Base-by-base conservation (phyloP, 108 stramenopile species). In the Conticribra guillardii region DNA sequence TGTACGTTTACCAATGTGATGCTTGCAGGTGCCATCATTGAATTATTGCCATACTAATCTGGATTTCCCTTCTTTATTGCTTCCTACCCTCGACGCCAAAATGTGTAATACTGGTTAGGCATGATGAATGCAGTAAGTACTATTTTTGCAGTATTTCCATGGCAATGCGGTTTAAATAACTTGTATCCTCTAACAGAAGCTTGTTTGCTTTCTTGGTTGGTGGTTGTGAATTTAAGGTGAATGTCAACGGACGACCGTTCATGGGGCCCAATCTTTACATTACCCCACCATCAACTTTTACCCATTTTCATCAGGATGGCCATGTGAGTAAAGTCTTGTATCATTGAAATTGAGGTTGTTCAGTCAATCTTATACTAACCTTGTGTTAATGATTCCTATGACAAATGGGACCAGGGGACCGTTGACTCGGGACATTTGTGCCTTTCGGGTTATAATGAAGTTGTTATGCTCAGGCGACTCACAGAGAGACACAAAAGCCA, bases 241-340 rank as follows among this genome's bases (percentile, higher is more conserved):
- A 86, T 65, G 31, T 37, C 19, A 68, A 60, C 34, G 85, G 81
- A 1, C 37, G 85, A 50, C 90, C 90, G 8, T 89, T 90, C 66
- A 94, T 91, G 93, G 93, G 93, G 0, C 93, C 93, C 21, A 94
- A 94, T 53, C 34, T 94, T 26, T 92, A 92, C 60, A 61, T 88
- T 0, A 88, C 87, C n/a, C 87, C 87, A 27, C 84, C 81, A 19
- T 53, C 66, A 16, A 73, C 85, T 14, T 94, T 87, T 49, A 94
- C 93, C 16, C 83, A 86, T 33, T 85, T 94, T 64, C 93, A 94
- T 49, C 92, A 94, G 69, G 92, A 94, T 70, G 89, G 89, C 21
- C 71, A 79, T 34, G 79, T 73, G 41, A 74, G 64, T 54, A 31
- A 32, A 16, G 0, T 5, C 1, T 22, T 34, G 18, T 44, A 28